These are phyloP conservation scores for Gynandropsis gynandra DNA, from an alignment of 345 rosid genomes.

Conservation along the genomic window DNA sequence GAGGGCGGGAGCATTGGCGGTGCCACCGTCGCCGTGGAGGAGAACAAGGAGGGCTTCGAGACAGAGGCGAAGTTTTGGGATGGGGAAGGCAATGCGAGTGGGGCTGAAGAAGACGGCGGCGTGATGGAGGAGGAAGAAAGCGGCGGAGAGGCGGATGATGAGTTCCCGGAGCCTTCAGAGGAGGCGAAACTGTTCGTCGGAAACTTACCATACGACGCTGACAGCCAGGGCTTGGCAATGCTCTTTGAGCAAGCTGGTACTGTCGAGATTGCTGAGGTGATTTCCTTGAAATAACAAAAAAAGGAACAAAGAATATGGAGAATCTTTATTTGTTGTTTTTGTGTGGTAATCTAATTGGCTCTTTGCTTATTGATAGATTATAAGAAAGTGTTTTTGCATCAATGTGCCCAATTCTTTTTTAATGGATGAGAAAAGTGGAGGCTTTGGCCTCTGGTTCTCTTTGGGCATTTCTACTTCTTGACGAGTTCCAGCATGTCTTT, in stretches of 20 bases:
- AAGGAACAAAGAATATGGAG: no score
- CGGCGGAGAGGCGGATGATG: background rate
- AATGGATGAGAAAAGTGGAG: no score
- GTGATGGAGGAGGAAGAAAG: background rate
- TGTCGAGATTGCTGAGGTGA: slow-evolving; percentile 86
- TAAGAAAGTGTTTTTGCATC: no score
- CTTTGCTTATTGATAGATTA: background rate
- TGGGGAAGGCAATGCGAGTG: slow-evolving; percentile 22
- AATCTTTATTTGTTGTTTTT: slow-evolving; percentile 54
- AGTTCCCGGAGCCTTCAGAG: slow-evolving; percentile 48
- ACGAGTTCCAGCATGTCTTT: background rate
- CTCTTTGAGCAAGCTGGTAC: slow-evolving; percentile 82
- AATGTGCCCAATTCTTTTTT: no score
- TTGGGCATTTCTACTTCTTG: background rate
- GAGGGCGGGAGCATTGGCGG: slow-evolving; percentile 19
- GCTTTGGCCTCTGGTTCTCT: background rate
- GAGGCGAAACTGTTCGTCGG: slow-evolving; percentile 87
- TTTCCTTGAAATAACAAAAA: slow-evolving; percentile 47
- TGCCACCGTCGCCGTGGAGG: slow-evolving; percentile 25
- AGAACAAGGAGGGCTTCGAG: no score
- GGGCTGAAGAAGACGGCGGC: slow-evolving; percentile 37
- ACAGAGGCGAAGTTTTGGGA: slow-evolving; percentile 30
- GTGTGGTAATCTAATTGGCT: slow-evolving; percentile 39
- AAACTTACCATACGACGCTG: slow-evolving; percentile 70
- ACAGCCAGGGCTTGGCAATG: slow-evolving; percentile 73